A percentile compares a stretch with the other conserved stretches of the same genome.
phyloP scores from a whole-genome alignment of 805 yeast species.

The Candida nanaspora region DNA sequence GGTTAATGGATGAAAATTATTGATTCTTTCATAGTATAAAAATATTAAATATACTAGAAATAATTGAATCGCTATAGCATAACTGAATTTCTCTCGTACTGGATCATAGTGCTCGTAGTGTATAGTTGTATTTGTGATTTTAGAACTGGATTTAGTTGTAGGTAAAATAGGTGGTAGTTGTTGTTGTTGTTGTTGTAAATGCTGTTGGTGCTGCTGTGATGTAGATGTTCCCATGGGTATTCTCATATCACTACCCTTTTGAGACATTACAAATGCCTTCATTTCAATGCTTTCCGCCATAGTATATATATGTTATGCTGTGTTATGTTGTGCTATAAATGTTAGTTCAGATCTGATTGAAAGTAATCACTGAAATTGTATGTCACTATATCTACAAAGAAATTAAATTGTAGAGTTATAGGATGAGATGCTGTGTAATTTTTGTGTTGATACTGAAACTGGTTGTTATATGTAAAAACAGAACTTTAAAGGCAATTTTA shows the following conservation, averaged over 20 bases:
- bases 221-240: no score
- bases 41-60: slow-evolving; percentile 16
- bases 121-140: background rate
- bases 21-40: slow-evolving; percentile 18
- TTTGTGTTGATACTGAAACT: no score
- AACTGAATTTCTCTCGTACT: slow-evolving; percentile 17
- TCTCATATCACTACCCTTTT: background rate
- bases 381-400: no score
- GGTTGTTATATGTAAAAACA: no score
- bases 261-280: background rate
- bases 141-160: background rate
- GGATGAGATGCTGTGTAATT: no score
- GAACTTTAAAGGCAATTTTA: no score
- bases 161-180: background rate
- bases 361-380: no score
- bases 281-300: background rate
- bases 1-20: slow-evolving; percentile 16
- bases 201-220: no score
- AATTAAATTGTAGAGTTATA: no score
- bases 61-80: slow-evolving; percentile 16
- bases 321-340: no score
- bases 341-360: background rate
- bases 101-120: slow-evolving; percentile 6
- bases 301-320: background rate
- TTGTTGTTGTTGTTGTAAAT: background rate